A percentile compares a stretch with the other conserved stretches of the same genome.
These are phyloP conservation scores for Sanghuangporus baumii DNA, from an alignment of 1,284 basidiomycete species.

Conservation along the genomic window DNA sequence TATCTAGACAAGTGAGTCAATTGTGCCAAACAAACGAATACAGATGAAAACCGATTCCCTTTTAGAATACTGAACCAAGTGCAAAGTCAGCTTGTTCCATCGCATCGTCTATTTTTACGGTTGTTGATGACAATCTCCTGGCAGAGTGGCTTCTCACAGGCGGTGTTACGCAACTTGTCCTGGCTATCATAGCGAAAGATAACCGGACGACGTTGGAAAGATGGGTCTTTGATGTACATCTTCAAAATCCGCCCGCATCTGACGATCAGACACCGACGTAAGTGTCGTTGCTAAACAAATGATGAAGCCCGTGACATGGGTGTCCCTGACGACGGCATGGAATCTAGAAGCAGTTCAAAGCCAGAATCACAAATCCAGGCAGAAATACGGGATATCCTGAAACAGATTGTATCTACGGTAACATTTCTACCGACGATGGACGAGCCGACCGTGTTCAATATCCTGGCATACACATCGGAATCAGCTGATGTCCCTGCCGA, in stretches of 20 bases:
- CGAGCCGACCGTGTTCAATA: slow-evolving; percentile 93
- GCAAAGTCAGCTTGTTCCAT: slow-evolving; percentile 55
- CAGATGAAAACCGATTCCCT: background rate
- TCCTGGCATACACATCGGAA: slow-evolving; percentile 88
- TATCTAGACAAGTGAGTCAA: slow-evolving; percentile 76
- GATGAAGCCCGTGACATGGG: background rate
- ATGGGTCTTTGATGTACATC: slow-evolving; percentile 97
- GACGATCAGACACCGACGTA: slow-evolving; percentile 28
- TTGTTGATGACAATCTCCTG: slow-evolving; percentile 2
- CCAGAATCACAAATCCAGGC: slow-evolving; percentile 92
- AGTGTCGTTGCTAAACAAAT: slow-evolving; percentile 1
- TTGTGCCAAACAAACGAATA: background rate
- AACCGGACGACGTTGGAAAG: slow-evolving; percentile 88
- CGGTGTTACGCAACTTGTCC: slow-evolving; percentile 86
- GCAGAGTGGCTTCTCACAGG: slow-evolving; percentile 90
- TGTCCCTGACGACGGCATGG: background rate
- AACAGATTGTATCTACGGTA: slow-evolving; percentile 96
- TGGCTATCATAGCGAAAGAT: slow-evolving; percentile 95
- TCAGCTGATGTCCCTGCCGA: slow-evolving; percentile 84
- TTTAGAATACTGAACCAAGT: slow-evolving; percentile 80
- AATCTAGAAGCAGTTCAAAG: slow-evolving; percentile 46
- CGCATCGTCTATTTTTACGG: background rate
- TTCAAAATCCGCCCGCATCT: slow-evolving; percentile 50
- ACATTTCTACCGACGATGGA: slow-evolving; percentile 95
- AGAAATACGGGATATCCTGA: slow-evolving; percentile 96